A percentile compares a stretch with the other conserved stretches of the same genome.
Evolutionary conservation across 306 rosid genomes (phyloP).

Genomic region (Prunus dulcis): DNA sequence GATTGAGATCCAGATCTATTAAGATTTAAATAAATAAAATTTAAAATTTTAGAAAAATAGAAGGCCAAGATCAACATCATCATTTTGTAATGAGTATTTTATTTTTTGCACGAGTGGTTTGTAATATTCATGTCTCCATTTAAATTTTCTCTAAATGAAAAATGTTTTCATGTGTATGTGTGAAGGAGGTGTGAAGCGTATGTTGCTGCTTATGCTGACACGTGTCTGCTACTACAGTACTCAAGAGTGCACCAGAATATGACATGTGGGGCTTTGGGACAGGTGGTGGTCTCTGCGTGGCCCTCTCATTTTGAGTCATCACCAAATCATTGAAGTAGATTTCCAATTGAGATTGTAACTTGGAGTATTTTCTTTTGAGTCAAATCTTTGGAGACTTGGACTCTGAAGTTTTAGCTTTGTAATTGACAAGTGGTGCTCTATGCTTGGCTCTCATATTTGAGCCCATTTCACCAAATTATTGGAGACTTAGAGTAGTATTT

Average conservation of each 20-base stretch:
- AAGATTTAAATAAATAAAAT: not conserved
- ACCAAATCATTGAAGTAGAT: not conserved
- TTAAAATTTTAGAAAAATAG: not conserved
- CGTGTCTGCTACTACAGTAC: not conserved
- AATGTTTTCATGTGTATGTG: too few species aligned
- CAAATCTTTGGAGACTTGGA: not conserved
- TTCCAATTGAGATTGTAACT: not conserved
- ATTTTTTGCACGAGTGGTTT: slow-evolving; percentile 36
- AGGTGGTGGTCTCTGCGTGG: slow-evolving; percentile 3
- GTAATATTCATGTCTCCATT: slow-evolving; percentile 12
- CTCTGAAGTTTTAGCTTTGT: not conserved
- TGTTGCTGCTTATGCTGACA: slow-evolving; percentile 4
- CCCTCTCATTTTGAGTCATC: not conserved
- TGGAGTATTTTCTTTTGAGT: not conserved
- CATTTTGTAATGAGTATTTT: not conserved
- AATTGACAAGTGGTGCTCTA: not conserved
- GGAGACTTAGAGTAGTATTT: too few species aligned
- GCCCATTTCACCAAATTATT: not conserved
- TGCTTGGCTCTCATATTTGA: not conserved
- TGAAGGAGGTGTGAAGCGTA: slow-evolving; percentile 9
- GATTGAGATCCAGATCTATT: slow-evolving; percentile 37
- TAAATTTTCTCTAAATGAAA: not conserved
- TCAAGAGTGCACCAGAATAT: too few species aligned
- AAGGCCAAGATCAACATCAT: slow-evolving; percentile 24
- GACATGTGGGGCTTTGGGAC: not conserved